Evolutionary conservation across 306 rosid species (phyloP), one percentile per base, ranked within the genome.

Genomic region (Vigna unguiculata): DNA sequence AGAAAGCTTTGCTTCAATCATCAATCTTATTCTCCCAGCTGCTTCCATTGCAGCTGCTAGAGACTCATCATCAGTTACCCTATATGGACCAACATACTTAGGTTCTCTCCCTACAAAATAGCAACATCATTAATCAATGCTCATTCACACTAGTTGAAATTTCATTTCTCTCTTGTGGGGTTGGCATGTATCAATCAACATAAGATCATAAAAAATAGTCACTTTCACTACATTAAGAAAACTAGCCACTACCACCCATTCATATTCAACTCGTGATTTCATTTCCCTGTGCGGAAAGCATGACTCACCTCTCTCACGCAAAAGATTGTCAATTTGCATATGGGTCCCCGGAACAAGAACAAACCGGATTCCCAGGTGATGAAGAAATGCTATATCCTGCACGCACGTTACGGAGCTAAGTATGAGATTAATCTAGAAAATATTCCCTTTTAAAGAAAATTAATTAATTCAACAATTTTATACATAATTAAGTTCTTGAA

Each of bases 311-410:
- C 91, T 89, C 79, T 87, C 91, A 7, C 79, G 83, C 78, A 91
- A 84, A 83, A 89, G 87, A 52, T 84, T 63, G 82, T 91, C 93
- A 80, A 91, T 91, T 75, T 86, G 86, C 83, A 89, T 84, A 71
- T 86, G 88, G 65, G 92, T 88, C 32, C 92, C 92, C 0, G 94
- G 94, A 83, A 91, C 97, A 76, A 91, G 80, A 74, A 91, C 81
- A 76, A 91, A 91, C 40, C 81, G 86, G 77, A 91, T 91, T 77
- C 97, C 97, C 83, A 91, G 79, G 63, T 89, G 92, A 81, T 91
- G 92, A 53, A 91, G 97, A 76, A 86, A 89, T 51, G 97, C 97
- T 72, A 91, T 87, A 78, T 91, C 97, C 97, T 91, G 97, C 78
- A 81, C 15, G 24, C 38, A 74, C 21, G 80, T 40, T 53, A 53